Evolutionary conservation across 2,329 filamentous ascomycete genomes (phyloP).

Genomic region (Scolecobasidium constrictum): DNA sequence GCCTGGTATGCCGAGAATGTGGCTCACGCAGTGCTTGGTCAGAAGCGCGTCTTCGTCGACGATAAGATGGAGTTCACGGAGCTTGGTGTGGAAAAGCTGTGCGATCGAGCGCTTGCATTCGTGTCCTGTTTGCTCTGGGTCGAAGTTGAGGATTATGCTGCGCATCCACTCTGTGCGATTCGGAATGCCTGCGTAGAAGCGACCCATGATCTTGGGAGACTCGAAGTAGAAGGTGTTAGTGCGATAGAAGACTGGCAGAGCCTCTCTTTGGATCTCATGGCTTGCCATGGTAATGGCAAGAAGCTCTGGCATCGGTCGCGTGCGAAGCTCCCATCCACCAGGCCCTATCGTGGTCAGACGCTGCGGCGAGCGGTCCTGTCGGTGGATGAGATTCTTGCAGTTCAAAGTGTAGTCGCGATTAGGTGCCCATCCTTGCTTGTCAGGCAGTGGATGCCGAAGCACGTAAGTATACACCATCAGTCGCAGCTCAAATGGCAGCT

Average conservation of each 20-base stretch:
- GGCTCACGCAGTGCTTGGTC: not conserved
- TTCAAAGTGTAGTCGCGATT: not conserved
- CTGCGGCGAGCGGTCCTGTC: not conserved
- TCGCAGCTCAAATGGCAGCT: conserved; percentile 2
- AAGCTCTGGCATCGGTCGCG: not conserved
- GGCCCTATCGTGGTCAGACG: not conserved
- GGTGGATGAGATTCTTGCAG: not conserved
- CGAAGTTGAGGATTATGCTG: conserved; percentile 1
- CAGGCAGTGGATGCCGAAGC: not conserved
- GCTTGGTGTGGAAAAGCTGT: not conserved
- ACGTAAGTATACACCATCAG: conserved; percentile 1
- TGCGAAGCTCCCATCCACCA: not conserved
- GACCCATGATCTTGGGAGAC: not conserved
- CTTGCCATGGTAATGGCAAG: not conserved
- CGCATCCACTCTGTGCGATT: not conserved
- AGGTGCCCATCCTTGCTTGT: conserved; percentile 5
- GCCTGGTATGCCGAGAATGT: not conserved
- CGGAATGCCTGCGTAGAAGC: not conserved
- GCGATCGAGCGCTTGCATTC: not conserved
- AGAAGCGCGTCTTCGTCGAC: conserved; percentile 2
- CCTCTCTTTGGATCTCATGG: conserved; percentile 1
- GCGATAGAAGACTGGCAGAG: conserved; percentile 4
- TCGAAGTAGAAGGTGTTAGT: conserved; percentile 4
- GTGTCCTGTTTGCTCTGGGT: not conserved
- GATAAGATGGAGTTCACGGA: conserved; percentile 1